Evolutionary conservation across 2,329 filamentous ascomycete species (phyloP).

Genomic region (Aotearoamyces nothofagi): DNA sequence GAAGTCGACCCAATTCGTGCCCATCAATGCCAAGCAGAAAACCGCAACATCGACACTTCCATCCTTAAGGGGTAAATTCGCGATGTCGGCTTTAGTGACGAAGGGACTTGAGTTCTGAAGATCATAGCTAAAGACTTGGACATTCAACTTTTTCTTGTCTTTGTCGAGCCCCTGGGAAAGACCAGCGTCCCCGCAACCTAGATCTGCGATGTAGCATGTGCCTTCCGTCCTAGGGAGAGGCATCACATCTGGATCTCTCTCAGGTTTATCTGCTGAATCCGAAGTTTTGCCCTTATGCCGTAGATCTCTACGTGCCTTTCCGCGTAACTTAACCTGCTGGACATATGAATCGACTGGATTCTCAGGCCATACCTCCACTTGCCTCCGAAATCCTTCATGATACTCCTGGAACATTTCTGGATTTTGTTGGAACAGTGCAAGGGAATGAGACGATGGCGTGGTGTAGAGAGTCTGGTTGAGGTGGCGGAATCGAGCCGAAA

Average conservation of each 20-base stretch:
- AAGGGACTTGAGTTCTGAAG: conserved; percentile 62
- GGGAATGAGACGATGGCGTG: conserved; percentile 69
- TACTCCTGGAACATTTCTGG: conserved; percentile 95
- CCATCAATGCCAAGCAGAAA: conserved; percentile 96
- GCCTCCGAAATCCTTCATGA: conserved; percentile 87
- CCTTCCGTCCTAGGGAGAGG: conserved; percentile 60
- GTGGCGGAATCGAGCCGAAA: conserved; percentile 91
- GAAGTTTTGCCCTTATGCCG: conserved; percentile 5
- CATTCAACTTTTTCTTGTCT: conserved; percentile 47
- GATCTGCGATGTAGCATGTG: conserved; percentile 67
- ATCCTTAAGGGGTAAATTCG: conserved; percentile 61
- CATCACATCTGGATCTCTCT: conserved; percentile 12
- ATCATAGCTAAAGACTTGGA: conserved; percentile 75
- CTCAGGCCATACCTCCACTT: conserved; percentile 91
- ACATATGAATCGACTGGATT: conserved; percentile 91
- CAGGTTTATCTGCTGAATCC: conserved; percentile 9
- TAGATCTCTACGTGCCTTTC: conserved; percentile 27
- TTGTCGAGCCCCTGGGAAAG: conserved; percentile 55
- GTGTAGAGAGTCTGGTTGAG: conserved; percentile 96
- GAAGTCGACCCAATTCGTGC: conserved; percentile 95
- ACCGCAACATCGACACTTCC: conserved; percentile 73
- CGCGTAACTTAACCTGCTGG: conserved; percentile 51
- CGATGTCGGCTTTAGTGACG: conserved; percentile 81
- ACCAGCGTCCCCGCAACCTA: conserved; percentile 85
- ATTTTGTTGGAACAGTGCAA: conserved; percentile 65